These are phyloP conservation scores for Alternaria sp. DNA, from an alignment of 2,329 filamentous ascomycete species.

Conservation along the genomic window DNA sequence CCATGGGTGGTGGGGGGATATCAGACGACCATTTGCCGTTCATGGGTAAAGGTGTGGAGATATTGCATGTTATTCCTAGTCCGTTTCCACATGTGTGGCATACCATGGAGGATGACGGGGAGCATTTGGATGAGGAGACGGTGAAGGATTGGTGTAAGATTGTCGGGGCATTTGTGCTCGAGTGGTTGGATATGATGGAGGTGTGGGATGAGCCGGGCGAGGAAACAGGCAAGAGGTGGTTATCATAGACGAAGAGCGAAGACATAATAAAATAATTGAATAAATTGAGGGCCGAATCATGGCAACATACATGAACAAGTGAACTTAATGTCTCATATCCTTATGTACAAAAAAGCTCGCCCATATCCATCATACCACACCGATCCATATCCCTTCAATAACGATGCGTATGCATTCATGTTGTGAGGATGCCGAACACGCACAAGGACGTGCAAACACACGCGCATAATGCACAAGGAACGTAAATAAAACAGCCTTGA, in stretches of 20 bases:
- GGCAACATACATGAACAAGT: neutral
- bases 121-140: conserved; percentile 80
- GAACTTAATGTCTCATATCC: conserved; percentile 13
- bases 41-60: conserved; percentile 81
- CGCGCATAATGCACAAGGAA: conserved; percentile 20
- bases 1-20: conserved; percentile 58
- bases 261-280: neutral
- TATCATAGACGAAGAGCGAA: neutral
- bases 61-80: conserved; percentile 86
- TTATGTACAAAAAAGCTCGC: conserved; percentile 25
- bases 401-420: conserved; percentile 22
- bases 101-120: conserved; percentile 79
- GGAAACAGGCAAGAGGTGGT: neutral
- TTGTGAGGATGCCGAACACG: conserved; percentile 18
- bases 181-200: conserved; percentile 87
- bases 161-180: conserved; percentile 81
- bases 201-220: conserved; percentile 40
- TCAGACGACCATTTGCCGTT: conserved; percentile 94
- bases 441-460: conserved; percentile 9
- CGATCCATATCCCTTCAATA: conserved; percentile 12
- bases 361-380: conserved; percentile 17
- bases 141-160: conserved; percentile 89
- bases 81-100: conserved; percentile 91
- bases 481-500: conserved; percentile 16
- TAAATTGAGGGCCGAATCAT: neutral